Evolutionary conservation across 2,329 filamentous ascomycete genomes (phyloP).

Genomic region (Pseudocercospora ulei): DNA sequence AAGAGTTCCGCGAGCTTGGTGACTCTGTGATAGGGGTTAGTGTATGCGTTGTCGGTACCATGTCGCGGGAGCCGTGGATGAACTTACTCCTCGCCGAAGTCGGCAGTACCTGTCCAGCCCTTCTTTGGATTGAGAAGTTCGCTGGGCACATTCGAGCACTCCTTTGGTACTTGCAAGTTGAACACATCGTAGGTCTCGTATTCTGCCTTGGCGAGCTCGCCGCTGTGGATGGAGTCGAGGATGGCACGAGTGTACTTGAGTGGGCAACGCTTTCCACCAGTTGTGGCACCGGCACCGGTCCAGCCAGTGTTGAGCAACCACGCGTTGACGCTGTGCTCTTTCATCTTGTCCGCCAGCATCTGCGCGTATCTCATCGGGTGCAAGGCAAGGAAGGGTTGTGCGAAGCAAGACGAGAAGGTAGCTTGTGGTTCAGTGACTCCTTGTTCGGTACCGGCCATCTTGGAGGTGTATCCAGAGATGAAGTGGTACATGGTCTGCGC

Average conservation of each 20-base stretch:
- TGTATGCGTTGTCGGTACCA: too few relatives aligned
- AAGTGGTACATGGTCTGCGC: conserved; percentile 99
- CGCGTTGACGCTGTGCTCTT: conserved; percentile 85
- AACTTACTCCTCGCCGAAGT: conserved; percentile 61
- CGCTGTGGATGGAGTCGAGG: conserved; percentile 93
- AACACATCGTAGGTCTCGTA: conserved; percentile 95
- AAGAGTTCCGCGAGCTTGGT: conserved; percentile 83
- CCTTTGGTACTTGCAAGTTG: conserved; percentile 91
- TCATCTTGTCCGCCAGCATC: conserved; percentile 98
- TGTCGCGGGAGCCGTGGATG: too few relatives aligned
- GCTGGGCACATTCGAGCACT: conserved; percentile 75
- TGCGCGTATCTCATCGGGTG: conserved; percentile 98
- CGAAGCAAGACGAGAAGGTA: conserved; percentile 98
- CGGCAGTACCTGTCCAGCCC: conserved; percentile 75
- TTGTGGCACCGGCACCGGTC: conserved; percentile 83
- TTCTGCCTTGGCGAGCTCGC: conserved; percentile 83
- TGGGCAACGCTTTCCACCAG: conserved; percentile 87
- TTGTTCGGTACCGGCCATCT: conserved; percentile 99
- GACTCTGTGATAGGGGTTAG: conserved; percentile 36
- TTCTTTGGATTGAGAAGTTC: conserved; percentile 92
- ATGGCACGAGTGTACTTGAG: conserved; percentile 98
- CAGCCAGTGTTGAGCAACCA: conserved; percentile 98
- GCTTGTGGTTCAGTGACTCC: conserved; percentile 94
- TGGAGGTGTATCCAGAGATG: conserved; percentile 98
- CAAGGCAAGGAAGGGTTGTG: conserved; percentile 94